These are phyloP conservation scores for Leucosporidium scottii DNA, from an alignment of 768 basidiomycete genomes.

Conservation along the genomic window DNA sequence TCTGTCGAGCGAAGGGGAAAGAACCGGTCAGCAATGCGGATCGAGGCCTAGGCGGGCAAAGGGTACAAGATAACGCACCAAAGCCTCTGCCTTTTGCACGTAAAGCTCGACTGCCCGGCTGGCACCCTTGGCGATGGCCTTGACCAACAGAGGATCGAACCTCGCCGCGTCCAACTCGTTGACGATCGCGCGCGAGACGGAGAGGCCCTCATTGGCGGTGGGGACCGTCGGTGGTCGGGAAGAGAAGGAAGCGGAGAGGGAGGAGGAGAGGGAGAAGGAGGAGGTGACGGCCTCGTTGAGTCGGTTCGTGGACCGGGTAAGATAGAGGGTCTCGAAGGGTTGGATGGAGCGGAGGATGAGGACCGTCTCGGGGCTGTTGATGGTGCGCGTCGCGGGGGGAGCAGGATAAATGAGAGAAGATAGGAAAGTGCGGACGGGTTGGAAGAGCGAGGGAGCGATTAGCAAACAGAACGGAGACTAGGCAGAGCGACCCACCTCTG, in stretches of 20 bases:
- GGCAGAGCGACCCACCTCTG: slow-evolving; percentile 66
- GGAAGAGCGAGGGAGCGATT: slow-evolving; percentile 16
- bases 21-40: neutral
- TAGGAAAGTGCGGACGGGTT: too few relatives aligned
- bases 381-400: neutral
- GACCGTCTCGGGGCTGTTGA: slow-evolving; percentile 79
- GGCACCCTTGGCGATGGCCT: slow-evolving; percentile 67
- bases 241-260: slow-evolving; percentile 54
- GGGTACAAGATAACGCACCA: slow-evolving; percentile 51
- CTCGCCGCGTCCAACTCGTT: slow-evolving; percentile 90
- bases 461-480: too few relatives aligned
- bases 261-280: slow-evolving; percentile 52
- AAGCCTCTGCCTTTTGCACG: slow-evolving; percentile 55
- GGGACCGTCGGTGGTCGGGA: slow-evolving; percentile 48
- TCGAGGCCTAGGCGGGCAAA: too few relatives aligned
- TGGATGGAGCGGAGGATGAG: slow-evolving; percentile 75
- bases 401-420: neutral
- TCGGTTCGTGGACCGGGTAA: slow-evolving; percentile 71
- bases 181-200: slow-evolving; percentile 64
- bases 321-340: slow-evolving; percentile 78
- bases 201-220: slow-evolving; percentile 60
- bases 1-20: slow-evolving; percentile 44
- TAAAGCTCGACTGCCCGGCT: slow-evolving; percentile 63
- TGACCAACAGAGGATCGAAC: slow-evolving; percentile 83
- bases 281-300: slow-evolving; percentile 75